Base-by-base conservation (phyloP, 768 basidiomycete species). In the Rhizopogon vesiculosus region DNA sequence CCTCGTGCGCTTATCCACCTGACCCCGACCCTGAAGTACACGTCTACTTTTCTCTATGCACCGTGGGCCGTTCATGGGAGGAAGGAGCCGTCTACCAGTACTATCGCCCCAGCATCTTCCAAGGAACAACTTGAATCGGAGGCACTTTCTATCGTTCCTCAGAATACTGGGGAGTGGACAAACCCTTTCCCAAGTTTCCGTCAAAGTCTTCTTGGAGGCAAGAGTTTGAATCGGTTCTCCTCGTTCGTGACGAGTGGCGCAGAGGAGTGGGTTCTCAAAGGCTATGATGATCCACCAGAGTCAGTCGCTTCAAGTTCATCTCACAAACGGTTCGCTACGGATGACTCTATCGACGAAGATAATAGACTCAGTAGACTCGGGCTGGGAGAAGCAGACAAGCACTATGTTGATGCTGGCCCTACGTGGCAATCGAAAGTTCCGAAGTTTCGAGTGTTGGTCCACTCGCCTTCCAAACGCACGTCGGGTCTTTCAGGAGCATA, bases 191-290 rank as follows among this genome's bases (percentile, higher is more conserved):
- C 88, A 2, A 88, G 81, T 66, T 87, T 90, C 62, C 75, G 84
- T 8, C 81, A 82, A 53, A 86, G 83, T 59, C 75, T 92, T 0
- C 79, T 93, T 1, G 84, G 88, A 31, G 89, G 90, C 9, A 91
- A 86, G 69, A 83, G 82, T 44, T 69, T 92, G 53, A 91, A 92
- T 67, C 79, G 90, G n/a, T 93, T 93, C 71, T 91, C 89, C 1
- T 86, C 79, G 54, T 93, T 92, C 66, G 90, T 93, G 13, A 90
- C 87, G 7, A 90, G 86, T 56, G 91, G 91, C 38, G 91, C 91
- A 9, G 91, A 93, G 67, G 85, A 86, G 51, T 93, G 85, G 73
- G 79, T 92, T 7, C 78, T 92, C n/a, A 81, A 86, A 49, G 91
- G 91, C 4, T 74, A 71, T 28, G 68, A 62, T 8, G 41, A 54